Conservation (phyloP, 768 basidiomycete genomes). For the Lactarius vividus region DNA sequence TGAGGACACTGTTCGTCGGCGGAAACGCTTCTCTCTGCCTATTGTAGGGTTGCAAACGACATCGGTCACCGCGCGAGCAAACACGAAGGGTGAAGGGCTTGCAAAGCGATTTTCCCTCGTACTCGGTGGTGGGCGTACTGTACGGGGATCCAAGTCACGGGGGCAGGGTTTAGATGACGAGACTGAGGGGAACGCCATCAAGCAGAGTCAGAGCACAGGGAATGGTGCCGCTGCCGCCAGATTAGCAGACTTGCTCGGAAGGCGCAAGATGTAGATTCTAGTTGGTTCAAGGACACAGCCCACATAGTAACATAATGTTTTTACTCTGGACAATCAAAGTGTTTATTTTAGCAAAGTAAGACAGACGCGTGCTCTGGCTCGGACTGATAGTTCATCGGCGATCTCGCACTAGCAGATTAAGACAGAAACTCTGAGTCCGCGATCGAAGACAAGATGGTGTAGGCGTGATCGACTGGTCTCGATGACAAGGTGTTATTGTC, state of each 20-base stretch:
- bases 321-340: neutral
- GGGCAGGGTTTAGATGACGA: slow-evolving; percentile 15
- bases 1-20: slow-evolving; percentile 61
- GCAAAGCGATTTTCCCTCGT: slow-evolving; percentile 60
- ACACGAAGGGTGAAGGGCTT: slow-evolving; percentile 36
- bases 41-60: slow-evolving; percentile 75
- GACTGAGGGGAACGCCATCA: slow-evolving; percentile 24
- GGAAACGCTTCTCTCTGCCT: slow-evolving; percentile 72
- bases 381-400: no score
- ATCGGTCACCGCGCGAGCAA: slow-evolving; percentile 61
- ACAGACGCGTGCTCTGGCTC: no score
- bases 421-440: no score
- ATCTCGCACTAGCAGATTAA: no score
- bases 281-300: no score
- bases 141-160: slow-evolving; percentile 5
- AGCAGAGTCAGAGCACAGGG: slow-evolving; percentile 26
- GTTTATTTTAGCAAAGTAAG: neutral
- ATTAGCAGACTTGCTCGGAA: slow-evolving; percentile 53
- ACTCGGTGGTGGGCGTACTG: slow-evolving; percentile 39
- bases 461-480: no score
- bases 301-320: neutral
- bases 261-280: slow-evolving; percentile 23
- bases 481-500: no score
- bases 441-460: no score
- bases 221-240: slow-evolving; percentile 51